These are phyloP conservation scores for Begonia fuchsioides DNA, from an alignment of 306 rosid species.

Conservation along the genomic window DNA sequence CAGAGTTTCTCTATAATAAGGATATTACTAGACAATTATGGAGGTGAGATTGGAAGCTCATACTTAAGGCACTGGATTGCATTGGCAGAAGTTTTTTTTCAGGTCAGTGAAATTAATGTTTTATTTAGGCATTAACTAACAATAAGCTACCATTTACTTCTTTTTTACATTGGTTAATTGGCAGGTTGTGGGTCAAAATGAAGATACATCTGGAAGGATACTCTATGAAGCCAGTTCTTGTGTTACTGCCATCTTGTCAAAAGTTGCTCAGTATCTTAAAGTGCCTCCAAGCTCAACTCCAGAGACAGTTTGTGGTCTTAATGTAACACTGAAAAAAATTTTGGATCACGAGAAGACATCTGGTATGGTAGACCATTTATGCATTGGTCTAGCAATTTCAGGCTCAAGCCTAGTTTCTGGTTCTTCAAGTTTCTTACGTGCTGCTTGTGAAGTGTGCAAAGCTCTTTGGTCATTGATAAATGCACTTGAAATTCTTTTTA, in stretches of 20 bases:
- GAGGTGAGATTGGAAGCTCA: conserved; percentile 37
- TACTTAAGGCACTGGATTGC: conserved; percentile 68
- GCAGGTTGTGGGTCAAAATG: conserved; percentile 54
- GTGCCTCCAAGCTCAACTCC: conserved; percentile 33
- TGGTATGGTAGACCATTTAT: conserved; percentile 68
- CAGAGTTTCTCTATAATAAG: conserved; percentile 70
- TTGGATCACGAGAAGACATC: conserved; percentile 71
- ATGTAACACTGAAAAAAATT: conserved; percentile 37
- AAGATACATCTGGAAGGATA: conserved; percentile 62
- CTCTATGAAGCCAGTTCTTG: conserved; percentile 68
- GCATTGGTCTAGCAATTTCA: conserved; percentile 57
- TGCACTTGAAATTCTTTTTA: conserved; percentile 42
- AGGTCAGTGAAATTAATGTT: conserved; percentile 31
- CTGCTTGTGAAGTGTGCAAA: conserved; percentile 81
- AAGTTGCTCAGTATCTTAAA: conserved; percentile 45
- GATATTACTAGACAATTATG: conserved; percentile 49
- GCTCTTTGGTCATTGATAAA: conserved; percentile 74
- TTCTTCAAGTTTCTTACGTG: conserved; percentile 65
- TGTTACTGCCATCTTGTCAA: conserved; percentile 54
- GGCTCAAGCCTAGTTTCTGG: conserved; percentile 85
- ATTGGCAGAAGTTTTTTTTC: conserved; percentile 52
- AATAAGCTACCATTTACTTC: conserved; percentile 9
- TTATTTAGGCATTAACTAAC: conserved; percentile 8
- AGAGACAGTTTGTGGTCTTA: conserved; percentile 19
- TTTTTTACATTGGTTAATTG: conserved; percentile 22